Conservation (phyloP, 139 green algal species). For the Closterium sp. region DNA sequence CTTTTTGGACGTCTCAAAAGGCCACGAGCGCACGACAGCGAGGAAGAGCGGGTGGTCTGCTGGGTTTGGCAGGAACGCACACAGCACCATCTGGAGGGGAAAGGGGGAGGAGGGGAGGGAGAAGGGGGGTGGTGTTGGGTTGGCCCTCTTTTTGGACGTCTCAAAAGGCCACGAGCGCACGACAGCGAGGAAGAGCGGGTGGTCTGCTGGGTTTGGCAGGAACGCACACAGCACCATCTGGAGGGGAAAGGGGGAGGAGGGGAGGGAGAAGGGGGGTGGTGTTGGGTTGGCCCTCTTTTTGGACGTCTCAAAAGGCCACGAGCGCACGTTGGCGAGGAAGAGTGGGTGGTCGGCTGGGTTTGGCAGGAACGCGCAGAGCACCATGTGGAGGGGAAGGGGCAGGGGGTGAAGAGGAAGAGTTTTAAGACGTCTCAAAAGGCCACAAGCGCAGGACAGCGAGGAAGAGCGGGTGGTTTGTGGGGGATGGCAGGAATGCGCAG, state of each 20-base stretch:
- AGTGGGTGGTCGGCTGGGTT: constrained; percentile 60
- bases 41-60: constrained; percentile 69
- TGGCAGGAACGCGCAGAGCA: constrained; percentile 65
- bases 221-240: constrained; percentile 61
- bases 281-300: background rate
- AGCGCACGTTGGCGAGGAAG: constrained; percentile 62
- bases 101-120: too few relatives aligned
- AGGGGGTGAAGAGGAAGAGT: too few relatives aligned
- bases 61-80: constrained; percentile 58
- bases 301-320: constrained; percentile 48
- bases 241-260: too few relatives aligned
- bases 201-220: constrained; percentile 60
- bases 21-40: constrained; percentile 60
- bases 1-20: background rate
- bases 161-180: constrained; percentile 58
- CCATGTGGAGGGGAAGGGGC: background rate
- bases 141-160: background rate
- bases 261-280: background rate
- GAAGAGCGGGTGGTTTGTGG: constrained; percentile 64
- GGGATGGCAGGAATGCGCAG: constrained; percentile 58
- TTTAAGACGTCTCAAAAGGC: constrained; percentile 18
- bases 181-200: constrained; percentile 62
- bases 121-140: too few relatives aligned
- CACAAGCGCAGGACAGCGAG: constrained; percentile 62
- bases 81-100: constrained; percentile 51